phyloP scores from a whole-genome alignment of 306 rosid species.

The Medicago lupulina region DNA sequence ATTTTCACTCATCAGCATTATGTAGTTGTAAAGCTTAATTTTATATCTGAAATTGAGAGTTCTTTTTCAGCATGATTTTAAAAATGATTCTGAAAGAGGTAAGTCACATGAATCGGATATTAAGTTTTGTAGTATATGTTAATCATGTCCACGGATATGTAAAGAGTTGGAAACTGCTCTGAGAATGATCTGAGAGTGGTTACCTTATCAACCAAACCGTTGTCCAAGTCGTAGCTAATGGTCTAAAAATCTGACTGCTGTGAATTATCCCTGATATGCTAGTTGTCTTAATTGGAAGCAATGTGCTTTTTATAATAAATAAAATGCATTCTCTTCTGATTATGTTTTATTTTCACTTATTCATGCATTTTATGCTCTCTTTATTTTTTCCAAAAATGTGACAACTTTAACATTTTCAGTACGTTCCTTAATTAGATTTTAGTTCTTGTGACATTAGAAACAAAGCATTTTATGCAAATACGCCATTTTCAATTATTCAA shows the following conservation, averaged over 20 bases:
- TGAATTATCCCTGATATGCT: too few species aligned
- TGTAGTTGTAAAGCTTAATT: constrained; percentile 1
- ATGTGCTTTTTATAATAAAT: too few species aligned
- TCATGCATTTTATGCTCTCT: neutral
- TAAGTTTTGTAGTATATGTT: neutral
- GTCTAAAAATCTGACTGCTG: too few species aligned
- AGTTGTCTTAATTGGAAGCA: too few species aligned
- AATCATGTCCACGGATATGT: neutral
- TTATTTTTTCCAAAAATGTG: too few species aligned
- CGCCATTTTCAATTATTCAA: neutral
- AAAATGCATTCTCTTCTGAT: neutral
- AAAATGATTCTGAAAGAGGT: constrained; percentile 16
- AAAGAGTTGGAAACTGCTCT: neutral
- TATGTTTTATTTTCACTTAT: neutral
- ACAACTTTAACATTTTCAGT: neutral
- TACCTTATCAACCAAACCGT: too few species aligned
- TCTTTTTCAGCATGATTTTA: neutral
- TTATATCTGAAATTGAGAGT: constrained; percentile 4
- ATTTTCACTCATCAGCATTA: constrained; percentile 8
- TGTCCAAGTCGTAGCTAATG: too few species aligned
- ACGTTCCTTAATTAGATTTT: neutral
- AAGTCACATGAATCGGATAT: neutral
- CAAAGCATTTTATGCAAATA: neutral
- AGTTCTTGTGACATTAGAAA: neutral
- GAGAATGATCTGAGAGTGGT: neutral